phyloP scores from a whole-genome alignment of 2,329 filamentous ascomycete species.

The Nothophaeocryptopus gaeumannii region DNA sequence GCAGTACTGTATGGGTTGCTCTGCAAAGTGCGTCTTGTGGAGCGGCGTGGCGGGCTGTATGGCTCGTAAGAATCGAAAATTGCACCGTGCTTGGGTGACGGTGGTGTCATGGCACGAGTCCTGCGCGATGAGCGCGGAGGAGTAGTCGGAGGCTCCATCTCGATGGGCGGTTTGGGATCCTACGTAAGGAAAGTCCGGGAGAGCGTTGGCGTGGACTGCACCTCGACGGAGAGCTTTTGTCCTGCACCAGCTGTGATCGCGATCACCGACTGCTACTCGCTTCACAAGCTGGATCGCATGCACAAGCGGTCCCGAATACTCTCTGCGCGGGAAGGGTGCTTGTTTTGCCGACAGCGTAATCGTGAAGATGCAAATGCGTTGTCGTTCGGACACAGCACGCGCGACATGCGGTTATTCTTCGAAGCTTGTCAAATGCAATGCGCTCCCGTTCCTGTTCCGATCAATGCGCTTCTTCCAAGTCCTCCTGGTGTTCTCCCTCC shows the following conservation, averaged over 20 bases:
- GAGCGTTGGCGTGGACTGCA: neutral
- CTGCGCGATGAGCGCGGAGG: conserved; percentile 16
- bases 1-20: conserved; percentile 45
- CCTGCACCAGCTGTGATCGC: too few relatives aligned
- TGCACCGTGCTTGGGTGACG: conserved; percentile 65
- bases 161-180: neutral
- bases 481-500: neutral
- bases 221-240: neutral
- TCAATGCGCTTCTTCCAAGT: too few relatives aligned
- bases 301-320: too few relatives aligned
- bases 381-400: too few relatives aligned
- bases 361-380: too few relatives aligned
- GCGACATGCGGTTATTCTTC: too few relatives aligned
- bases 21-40: conserved; percentile 33
- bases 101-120: conserved; percentile 52
- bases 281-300: neutral
- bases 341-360: too few relatives aligned
- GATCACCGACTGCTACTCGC: neutral
- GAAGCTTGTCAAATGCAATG: too few relatives aligned
- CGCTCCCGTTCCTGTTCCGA: too few relatives aligned
- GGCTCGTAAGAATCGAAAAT: too few relatives aligned
- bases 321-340: too few relatives aligned
- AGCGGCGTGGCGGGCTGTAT: conserved; percentile 40
- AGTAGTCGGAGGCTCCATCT: conserved; percentile 19
- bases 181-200: neutral